Percentiles rank a stretch among this genome's conserved stretches.
These are phyloP conservation scores for Elsinoe batatas DNA, from an alignment of 2,329 filamentous ascomycete species.

Conservation along the genomic window DNA sequence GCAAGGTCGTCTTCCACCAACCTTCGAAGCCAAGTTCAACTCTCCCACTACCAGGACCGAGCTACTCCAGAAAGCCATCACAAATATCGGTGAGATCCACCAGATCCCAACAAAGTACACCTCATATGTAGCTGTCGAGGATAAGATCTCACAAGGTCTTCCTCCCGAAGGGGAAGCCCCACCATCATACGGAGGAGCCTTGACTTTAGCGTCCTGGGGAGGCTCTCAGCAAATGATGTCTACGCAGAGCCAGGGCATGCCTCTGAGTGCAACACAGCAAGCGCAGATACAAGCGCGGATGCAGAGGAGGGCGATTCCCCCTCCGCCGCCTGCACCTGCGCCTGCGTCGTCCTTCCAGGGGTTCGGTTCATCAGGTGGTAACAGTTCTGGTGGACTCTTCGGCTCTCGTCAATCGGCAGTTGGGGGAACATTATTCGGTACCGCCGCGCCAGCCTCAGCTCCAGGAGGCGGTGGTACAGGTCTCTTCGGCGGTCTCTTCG, in stretches of 20 bases:
- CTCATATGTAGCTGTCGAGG: slow-evolving; percentile 60
- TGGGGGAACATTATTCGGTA: too few relatives aligned
- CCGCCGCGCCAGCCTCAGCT: too few relatives aligned
- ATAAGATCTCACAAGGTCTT: slow-evolving; percentile 18
- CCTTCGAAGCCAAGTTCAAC: slow-evolving; percentile 19
- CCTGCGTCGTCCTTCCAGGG: neutral
- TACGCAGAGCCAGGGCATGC: too few relatives aligned
- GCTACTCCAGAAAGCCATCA: slow-evolving; percentile 51
- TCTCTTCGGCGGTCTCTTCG: slow-evolving; percentile 7
- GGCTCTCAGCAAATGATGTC: neutral
- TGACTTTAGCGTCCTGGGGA: too few relatives aligned
- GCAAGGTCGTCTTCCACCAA: slow-evolving; percentile 56
- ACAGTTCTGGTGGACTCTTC: too few relatives aligned
- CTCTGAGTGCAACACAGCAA: too few relatives aligned
- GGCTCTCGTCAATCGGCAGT: too few relatives aligned
- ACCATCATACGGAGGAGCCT: too few relatives aligned
- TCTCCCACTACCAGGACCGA: slow-evolving; percentile 36
- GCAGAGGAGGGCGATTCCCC: neutral
- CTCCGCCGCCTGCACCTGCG: neutral
- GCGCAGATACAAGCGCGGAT: too few relatives aligned
- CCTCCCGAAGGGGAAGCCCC: neutral
- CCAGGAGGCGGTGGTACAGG: neutral
- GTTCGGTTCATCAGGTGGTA: too few relatives aligned
- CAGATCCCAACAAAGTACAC: slow-evolving; percentile 62
- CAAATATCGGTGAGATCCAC: slow-evolving; percentile 54